Evolutionary conservation across 1,139 yeast species (phyloP).

Genomic region (Nakaseomyces nivariensis): DNA sequence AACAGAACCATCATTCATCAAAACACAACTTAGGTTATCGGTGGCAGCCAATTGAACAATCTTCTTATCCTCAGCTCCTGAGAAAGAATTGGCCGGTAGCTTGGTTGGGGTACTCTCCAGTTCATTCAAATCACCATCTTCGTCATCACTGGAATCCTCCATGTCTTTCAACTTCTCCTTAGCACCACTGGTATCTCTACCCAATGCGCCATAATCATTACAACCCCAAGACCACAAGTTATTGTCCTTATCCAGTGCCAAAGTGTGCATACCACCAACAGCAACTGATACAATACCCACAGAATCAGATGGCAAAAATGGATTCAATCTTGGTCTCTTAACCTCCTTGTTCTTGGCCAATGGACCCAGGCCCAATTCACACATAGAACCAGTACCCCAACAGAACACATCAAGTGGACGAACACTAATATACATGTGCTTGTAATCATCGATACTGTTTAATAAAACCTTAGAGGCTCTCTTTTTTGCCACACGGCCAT

Average conservation of each 20-base stretch:
- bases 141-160: slow-evolving; percentile 46
- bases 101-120: slow-evolving; percentile 78
- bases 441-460: slow-evolving; percentile 25
- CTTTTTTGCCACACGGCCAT: slow-evolving; percentile 15
- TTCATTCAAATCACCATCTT: slow-evolving; percentile 76
- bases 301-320: slow-evolving; percentile 51
- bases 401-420: slow-evolving; percentile 66
- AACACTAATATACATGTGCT: slow-evolving; percentile 21
- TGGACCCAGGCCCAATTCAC: slow-evolving; percentile 94
- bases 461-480: slow-evolving; percentile 18
- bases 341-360: slow-evolving; percentile 80
- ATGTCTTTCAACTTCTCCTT: slow-evolving; percentile 55
- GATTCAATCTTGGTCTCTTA: slow-evolving; percentile 87
- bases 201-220: slow-evolving; percentile 84
- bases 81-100: slow-evolving; percentile 44
- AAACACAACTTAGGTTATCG: slow-evolving; percentile 76
- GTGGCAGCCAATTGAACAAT: slow-evolving; percentile 87
- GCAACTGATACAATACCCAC: slow-evolving; percentile 74
- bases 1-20: slow-evolving; percentile 74
- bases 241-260: slow-evolving; percentile 69
- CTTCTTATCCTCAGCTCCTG: slow-evolving; percentile 44
- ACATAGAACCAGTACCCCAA: slow-evolving; percentile 96
- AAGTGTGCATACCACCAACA: slow-evolving; percentile 91
- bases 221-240: slow-evolving; percentile 96
- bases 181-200: slow-evolving; percentile 67